Base-by-base conservation (phyloP, 345 rosid genomes). In the Hibiscus syriacus region DNA sequence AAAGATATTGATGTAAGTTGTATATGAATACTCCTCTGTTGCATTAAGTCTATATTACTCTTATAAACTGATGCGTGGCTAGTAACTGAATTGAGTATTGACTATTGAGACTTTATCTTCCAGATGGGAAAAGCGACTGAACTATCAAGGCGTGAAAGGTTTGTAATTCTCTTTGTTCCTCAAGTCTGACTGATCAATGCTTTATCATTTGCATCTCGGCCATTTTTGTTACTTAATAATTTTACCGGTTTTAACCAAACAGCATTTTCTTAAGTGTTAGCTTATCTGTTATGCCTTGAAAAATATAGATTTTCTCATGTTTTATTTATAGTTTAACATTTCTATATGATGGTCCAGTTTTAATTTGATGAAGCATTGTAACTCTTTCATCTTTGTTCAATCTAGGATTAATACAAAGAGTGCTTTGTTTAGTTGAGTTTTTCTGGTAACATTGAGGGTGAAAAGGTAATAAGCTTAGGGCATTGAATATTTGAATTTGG, bases 61-160 rank as follows among this genome's bases (percentile, higher is more conserved):
- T n/a, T 32, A 20, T 12, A 20, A 60, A 19, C n/a, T 5, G 2
- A 36, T 16, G 6, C 22, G 55, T 6, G 48, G 7, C 41, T 36
- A 16, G 9, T 67, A 20, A 67, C 27, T 39, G 27, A 38, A 23
- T n/a, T n/a, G n/a, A n/a, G n/a, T n/a, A n/a, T 53, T 36, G 9
- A 34, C 4, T 53, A 67, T 55, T 43, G 49, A 16, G 55, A 9
- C 16, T 67, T 39, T 22, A 22, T 23, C n/a, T 68, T 82, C 22
- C 80, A 95, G 99, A 65, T 72, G 29, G 86, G 83, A 56, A 90
- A 83, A 77, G 85, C 96, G 50, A 83, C 97, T 57, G 98, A 91
- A 78, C 93, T 95, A 76, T 89, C 99, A 5, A 89, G 98, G 88
- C 96, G 97, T 65, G 98, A 95, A 81, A 95, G 99, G 99, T 95